Percentiles rank a stretch among this genome's conserved stretches.
phyloP scores from a whole-genome alignment of 352 stramenopile species.

The Aphanomyces astaci region DNA sequence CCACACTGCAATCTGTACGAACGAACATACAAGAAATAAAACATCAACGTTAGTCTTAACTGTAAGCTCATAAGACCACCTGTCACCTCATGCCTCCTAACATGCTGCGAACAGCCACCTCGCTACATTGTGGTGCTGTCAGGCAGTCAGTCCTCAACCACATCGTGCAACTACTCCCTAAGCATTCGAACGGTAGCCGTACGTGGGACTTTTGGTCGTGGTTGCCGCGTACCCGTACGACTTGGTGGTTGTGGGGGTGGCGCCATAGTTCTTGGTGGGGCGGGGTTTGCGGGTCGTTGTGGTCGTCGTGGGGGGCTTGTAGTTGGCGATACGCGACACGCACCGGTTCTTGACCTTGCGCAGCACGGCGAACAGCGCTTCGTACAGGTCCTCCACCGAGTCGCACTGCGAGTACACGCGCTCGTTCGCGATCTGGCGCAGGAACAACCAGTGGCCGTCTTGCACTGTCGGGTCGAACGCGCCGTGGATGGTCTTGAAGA shows the following conservation, averaged over 20 bases:
- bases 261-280: background rate
- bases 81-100: background rate
- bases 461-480: constrained; percentile 5
- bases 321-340: background rate
- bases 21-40: background rate
- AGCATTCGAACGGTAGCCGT: too few relatives aligned
- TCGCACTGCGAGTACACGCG: background rate
- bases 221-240: background rate
- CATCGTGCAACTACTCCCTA: too few relatives aligned
- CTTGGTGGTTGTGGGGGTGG: background rate
- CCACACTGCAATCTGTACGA: background rate
- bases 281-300: too few relatives aligned
- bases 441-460: constrained; percentile 13
- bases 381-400: constrained; percentile 2
- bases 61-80: background rate
- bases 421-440: constrained; percentile 15
- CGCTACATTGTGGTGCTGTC: background rate
- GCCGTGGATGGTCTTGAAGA: constrained; percentile 16
- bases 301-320: background rate
- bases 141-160: too few relatives aligned
- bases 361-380: background rate
- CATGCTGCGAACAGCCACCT: background rate
- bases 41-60: background rate
- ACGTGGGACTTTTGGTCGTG: too few relatives aligned
- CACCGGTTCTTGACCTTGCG: constrained; percentile 13